These are phyloP conservation scores for Tolypocladium paradoxum DNA, from an alignment of 2,329 filamentous ascomycete genomes.

Conservation along the genomic window DNA sequence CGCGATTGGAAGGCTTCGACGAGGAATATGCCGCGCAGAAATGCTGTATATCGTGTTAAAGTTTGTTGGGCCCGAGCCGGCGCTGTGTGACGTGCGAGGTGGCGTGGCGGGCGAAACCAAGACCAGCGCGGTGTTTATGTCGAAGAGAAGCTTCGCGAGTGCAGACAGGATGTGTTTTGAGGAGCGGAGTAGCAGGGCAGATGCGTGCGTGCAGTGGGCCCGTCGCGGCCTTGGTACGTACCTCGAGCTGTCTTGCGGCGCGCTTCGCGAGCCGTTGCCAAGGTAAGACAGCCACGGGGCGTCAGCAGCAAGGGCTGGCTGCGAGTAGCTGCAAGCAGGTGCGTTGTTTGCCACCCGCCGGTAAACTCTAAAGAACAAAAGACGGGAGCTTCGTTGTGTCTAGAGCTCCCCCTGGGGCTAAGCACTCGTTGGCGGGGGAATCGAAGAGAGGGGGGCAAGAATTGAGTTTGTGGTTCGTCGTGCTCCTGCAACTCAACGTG, in stretches of 20 bases:
- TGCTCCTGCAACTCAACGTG: background rate
- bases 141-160: slow-evolving; percentile 19
- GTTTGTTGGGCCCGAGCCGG: slow-evolving; percentile 11
- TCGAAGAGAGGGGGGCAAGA: background rate
- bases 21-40: slow-evolving; percentile 13
- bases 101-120: slow-evolving; percentile 13
- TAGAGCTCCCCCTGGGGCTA: too few species aligned
- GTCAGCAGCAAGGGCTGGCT: too few species aligned
- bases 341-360: background rate
- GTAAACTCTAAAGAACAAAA: background rate
- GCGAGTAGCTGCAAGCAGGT: background rate
- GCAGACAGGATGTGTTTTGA: slow-evolving; percentile 26
- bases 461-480: background rate
- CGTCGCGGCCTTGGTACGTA: slow-evolving; percentile 11
- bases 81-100: slow-evolving; percentile 8
- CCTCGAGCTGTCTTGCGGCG: slow-evolving; percentile 2
- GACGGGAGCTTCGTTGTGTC: too few species aligned
- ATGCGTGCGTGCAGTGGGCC: slow-evolving; percentile 11
- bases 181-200: slow-evolving; percentile 21
- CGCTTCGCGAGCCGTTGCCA: slow-evolving; percentile 9
- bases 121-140: slow-evolving; percentile 24
- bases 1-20: slow-evolving; percentile 26
- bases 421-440: background rate
- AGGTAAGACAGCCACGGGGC: background rate
- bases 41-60: slow-evolving; percentile 18